Percentiles rank a stretch among this genome's conserved stretches.
Conservation (phyloP, 225 moss, liverwort and hornwort genomes). For the Physcomitrellopsis africana region DNA sequence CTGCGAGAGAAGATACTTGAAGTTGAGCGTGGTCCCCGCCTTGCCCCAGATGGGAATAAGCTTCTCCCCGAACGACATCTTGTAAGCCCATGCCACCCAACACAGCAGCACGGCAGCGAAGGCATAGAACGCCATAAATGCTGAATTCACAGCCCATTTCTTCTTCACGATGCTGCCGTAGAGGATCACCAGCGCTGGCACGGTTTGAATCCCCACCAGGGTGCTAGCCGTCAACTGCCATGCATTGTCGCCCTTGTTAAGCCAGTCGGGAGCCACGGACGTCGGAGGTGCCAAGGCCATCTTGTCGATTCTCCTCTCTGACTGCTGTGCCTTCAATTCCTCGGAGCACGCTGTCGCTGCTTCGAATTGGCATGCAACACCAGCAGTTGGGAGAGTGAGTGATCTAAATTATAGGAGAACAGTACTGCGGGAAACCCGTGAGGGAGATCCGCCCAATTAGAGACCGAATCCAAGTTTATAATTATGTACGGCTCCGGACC, state of each 20-base stretch:
- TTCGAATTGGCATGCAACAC: too few species aligned
- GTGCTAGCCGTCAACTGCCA: constrained; percentile 59
- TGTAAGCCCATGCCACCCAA: constrained; percentile 60
- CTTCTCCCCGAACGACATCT: constrained; percentile 62
- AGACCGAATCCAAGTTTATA: too few species aligned
- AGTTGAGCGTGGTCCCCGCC: constrained; percentile 49
- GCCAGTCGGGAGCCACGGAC: constrained; percentile 47
- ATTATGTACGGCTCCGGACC: not conserved
- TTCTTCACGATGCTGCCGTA: constrained; percentile 70
- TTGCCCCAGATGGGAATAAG: constrained; percentile 49
- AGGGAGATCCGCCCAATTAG: not conserved
- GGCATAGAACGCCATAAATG: constrained; percentile 69
- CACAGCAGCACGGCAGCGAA: constrained; percentile 54
- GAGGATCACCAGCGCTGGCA: constrained; percentile 59
- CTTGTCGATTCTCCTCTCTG: not conserved
- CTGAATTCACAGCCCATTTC: constrained; percentile 69
- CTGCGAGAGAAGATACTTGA: constrained; percentile 46
- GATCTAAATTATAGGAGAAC: too few species aligned
- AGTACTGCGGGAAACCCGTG: not conserved
- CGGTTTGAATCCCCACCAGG: constrained; percentile 54
- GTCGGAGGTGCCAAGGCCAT: constrained; percentile 33
- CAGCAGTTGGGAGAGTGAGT: too few species aligned
- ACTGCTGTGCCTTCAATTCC: not conserved
- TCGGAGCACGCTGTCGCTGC: not conserved
- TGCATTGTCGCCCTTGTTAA: constrained; percentile 68